Conservation (phyloP, 1,139 yeast genomes). For the Zygoascus meyerae region DNA sequence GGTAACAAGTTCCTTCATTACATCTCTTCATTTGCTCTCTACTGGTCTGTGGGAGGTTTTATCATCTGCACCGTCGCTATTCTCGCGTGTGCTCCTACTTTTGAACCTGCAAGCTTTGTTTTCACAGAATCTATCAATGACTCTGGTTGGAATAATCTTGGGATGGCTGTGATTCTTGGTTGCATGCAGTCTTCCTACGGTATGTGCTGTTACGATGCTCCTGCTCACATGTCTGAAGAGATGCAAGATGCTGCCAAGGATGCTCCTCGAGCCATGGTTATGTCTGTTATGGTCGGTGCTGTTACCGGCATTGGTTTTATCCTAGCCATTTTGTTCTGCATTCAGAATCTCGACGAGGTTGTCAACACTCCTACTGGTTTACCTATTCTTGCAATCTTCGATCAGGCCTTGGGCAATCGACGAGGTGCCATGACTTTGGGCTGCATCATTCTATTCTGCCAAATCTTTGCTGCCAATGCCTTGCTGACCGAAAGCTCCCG, state of each 20-base stretch:
- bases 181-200: slow-evolving; percentile 56
- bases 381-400: slow-evolving; percentile 55
- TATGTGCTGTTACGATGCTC: slow-evolving; percentile 56
- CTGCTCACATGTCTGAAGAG: slow-evolving; percentile 60
- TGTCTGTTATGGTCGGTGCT: slow-evolving; percentile 55
- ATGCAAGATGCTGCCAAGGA: slow-evolving; percentile 45
- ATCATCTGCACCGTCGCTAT: slow-evolving; percentile 22
- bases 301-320: slow-evolving; percentile 48
- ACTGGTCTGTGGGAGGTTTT: slow-evolving; percentile 25
- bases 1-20: slow-evolving; percentile 11
- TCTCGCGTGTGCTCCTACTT: slow-evolving; percentile 21
- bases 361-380: slow-evolving; percentile 45
- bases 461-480: slow-evolving; percentile 69
- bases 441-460: slow-evolving; percentile 61
- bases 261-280: slow-evolving; percentile 51
- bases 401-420: slow-evolving; percentile 49
- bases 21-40: slow-evolving; percentile 33
- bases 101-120: slow-evolving; percentile 45
- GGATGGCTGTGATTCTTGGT: slow-evolving; percentile 57
- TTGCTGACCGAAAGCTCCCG: slow-evolving; percentile 77
- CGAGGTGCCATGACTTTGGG: slow-evolving; percentile 51
- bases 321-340: slow-evolving; percentile 53
- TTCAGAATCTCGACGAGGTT: slow-evolving; percentile 45
- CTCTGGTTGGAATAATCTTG: slow-evolving; percentile 47
- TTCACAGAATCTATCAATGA: slow-evolving; percentile 46